Evolutionary conservation across 2,329 filamentous ascomycete genomes (phyloP), one percentile per base, ranked within the genome.

Genomic region (Pseudogymnoascus sp.): DNA sequence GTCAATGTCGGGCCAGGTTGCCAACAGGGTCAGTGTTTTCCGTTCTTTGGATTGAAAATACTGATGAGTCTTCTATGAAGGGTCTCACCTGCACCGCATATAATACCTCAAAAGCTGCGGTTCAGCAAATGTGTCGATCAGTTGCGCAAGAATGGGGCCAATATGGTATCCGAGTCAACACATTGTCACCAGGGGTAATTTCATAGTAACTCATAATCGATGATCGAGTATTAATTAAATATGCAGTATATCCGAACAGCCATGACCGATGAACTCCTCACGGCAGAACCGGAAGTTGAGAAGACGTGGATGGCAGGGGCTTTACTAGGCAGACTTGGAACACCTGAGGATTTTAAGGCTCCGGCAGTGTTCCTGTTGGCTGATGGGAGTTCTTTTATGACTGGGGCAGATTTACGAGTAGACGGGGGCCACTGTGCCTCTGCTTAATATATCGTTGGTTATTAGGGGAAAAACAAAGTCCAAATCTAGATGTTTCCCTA

Each of bases 281-380:
- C 2, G 82, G 40, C 40, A 3, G 40, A 43, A 12, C 40, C 40
- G 6, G 40, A 43, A 43, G 61, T 65, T 3, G 76, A 78, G 66
- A 75, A 74, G 35, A 82, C 86, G 67, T 96, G 91, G 91, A 84
- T 89, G 26, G 86, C 82, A 69, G 87, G 92, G 75, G 95, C 93
- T 75, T 93, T 95, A 89, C 80, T 96, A 60, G 85, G 82, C 60
- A 82, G 84, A 40, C 77, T 90, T 62, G 88, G 86, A 70, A 76
- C 76, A 16, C 87, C 88, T 0, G 78, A 84, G 50, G 88, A 91
- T 72, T 89, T 88, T 73, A 84, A 86, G 56, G 87, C 87, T 7
- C 85, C 87, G 1, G 86, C 86, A 2, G 82, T 89, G 10, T 89
- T 88, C 71, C 76, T 88, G 66, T 74, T 88, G 26, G 85, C 83